phyloP scores from a whole-genome alignment of 2,329 filamentous ascomycete genomes.

The Curvularia spicifera region DNA sequence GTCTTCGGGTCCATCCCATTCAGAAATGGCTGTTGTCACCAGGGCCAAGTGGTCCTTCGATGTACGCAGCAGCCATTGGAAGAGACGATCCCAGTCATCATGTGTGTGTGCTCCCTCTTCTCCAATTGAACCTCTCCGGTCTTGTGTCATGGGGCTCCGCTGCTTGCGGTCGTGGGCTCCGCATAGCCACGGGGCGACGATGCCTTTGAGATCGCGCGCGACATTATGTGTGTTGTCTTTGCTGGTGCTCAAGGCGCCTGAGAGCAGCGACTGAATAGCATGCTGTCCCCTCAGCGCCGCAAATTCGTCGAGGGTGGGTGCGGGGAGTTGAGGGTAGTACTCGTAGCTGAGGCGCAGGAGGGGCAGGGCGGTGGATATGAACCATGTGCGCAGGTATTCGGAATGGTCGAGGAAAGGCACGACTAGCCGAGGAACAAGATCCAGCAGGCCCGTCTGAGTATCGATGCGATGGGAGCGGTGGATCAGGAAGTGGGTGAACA shows the following conservation, averaged over 20 bases:
- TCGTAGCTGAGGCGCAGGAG: conserved; percentile 72
- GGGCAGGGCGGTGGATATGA: conserved; percentile 71
- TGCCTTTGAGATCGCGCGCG: conserved; percentile 69
- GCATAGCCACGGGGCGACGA: conserved; percentile 77
- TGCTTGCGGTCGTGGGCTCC: conserved; percentile 66
- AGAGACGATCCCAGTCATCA: conserved; percentile 71
- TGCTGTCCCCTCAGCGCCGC: conserved; percentile 64
- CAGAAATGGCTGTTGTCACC: conserved; percentile 68
- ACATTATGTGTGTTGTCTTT: conserved; percentile 46
- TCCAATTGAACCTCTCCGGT: conserved; percentile 40
- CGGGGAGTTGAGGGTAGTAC: conserved; percentile 65
- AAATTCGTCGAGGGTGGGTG: conserved; percentile 68
- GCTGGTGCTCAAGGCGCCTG: conserved; percentile 28
- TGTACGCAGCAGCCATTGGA: conserved; percentile 69
- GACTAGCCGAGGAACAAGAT: conserved; percentile 70
- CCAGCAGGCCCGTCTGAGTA: conserved; percentile 72
- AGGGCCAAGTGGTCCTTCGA: conserved; percentile 66
- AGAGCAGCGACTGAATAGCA: conserved; percentile 67
- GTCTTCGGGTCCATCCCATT: conserved; percentile 77
- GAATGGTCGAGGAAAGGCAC: conserved; percentile 70
- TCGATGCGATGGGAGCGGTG: conserved; percentile 73
- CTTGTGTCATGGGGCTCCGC: conserved; percentile 51
- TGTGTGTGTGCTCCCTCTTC: conserved; percentile 41
- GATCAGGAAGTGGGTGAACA: conserved; percentile 69
- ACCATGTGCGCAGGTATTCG: conserved; percentile 69